Evolutionary conservation across 1,139 yeast species (phyloP), one percentile per base, ranked within the genome.

Genomic region (Williopsis jadinii): DNA sequence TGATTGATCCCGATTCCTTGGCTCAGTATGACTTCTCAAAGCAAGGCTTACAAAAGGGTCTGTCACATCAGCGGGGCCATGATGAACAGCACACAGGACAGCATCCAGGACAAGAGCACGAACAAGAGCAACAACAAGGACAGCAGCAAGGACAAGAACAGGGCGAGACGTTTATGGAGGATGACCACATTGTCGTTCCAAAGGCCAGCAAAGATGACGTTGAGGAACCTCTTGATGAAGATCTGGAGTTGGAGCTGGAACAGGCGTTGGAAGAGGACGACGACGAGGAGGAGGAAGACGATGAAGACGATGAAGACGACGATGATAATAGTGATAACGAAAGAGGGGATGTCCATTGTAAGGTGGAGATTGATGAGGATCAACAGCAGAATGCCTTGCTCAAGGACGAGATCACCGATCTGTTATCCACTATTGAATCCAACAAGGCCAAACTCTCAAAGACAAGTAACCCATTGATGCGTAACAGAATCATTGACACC

Each of bases 401-500:
- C 45, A 78, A 78, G 48, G 97, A 90, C 60, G 97, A 90, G 59
- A 80, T 94, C 41, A 67, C 73, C 11, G 98, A 94, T 56, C 70
- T 94, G 48, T 90, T 85, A 55, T 67, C 76, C 34, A 90, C 92
- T 0, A 84, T 94, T 42, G 79, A 75, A 41, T 80, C 80, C 53
- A 92, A 90, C 56, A 78, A 77, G 57, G 73, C 73, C 41, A 92
- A 86, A 52, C 75, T 87, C 38, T 77, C 73, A 13, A 81, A 82
- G 44, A 90, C 95, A 2, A 78, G 90, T 31, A 88, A 88, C 59
- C 90, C 90, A 54, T 83, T 92, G 67, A 73, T 92, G 77, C 80
- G 83, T 59, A 85, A 84, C 64, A 82, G 97, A 64, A 84, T 88
- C 59, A 75, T 83, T 54, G 94, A 84, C 51, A 87, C 86, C 42